Base-by-base conservation (phyloP, 2,329 filamentous ascomycete genomes). In the Sporothrix schenckii region DNA sequence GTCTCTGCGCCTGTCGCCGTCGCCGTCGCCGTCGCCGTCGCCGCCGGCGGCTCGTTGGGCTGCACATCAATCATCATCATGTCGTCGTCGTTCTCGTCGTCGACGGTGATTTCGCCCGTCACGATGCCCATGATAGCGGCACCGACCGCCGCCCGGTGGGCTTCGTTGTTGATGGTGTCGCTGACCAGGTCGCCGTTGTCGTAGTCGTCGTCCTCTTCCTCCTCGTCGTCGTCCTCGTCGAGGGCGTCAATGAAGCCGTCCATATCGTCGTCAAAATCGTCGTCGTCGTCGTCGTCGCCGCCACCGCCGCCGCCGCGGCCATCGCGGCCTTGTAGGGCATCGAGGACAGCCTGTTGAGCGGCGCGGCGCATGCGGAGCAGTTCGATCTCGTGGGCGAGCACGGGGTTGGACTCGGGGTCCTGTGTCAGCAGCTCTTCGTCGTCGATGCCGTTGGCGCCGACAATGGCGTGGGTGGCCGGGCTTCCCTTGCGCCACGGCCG, bases 401-500 rank as follows among this genome's bases (percentile, higher is more conserved):
- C 78, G 21, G 78, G 75, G 66, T 76, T 76, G 19, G 80, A 77
- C 21, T 79, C 77, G n/a, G 69, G 74, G 73, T 79, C 80, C 54
- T 79, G 77, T 6, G 91, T 89, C 56, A 91, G 84, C 60, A 83
- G 82, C 74, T 92, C 89, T 75, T 96, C 92, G 76, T 97, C 93
- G 77, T 95, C 91, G 30, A 97, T 89, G 11, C 92, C 92, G 74
- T 90, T 87, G 77, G 89, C 87, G 16, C 92, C 93, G 72, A 95
- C 89, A 72, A 88, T 86, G 24, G 89, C 90, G 78, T 98, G 94
- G 58, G 86, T 90, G 7, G 91, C 95, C 70, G 88, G 86, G 77
- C 95, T 98, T 6, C 95, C 95, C 74, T 91, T 88, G 44, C 89
- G 88, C 95, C 95, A 99, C 1, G 91, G 87, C 74, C 90, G 91